Base-by-base conservation (phyloP, 1,284 basidiomycete species). In the Sparassis latifolia region DNA sequence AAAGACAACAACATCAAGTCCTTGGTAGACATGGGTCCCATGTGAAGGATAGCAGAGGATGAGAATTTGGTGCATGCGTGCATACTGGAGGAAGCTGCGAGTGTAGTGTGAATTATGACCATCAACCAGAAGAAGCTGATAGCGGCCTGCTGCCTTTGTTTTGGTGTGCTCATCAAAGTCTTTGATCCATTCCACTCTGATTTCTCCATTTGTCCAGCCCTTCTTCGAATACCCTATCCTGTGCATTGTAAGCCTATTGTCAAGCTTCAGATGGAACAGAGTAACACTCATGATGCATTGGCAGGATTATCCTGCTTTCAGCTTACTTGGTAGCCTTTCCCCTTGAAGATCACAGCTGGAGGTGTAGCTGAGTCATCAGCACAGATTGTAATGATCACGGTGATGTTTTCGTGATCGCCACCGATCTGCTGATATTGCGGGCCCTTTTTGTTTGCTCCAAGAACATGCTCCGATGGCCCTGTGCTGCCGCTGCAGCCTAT, bases 61-160 rank as follows among this genome's bases (percentile, higher is more conserved):
- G 27, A 59, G 45, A 39, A 76, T 76, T 2, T 58, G 52, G 47
- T 71, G 47, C 3, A 55, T 41, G 2, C 52, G 45, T 6, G 70
- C 69, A 55, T 70, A 69, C 9, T 60, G 10, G 0, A 76, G 65
- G 56, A 75, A 74, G 2, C 35, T 63, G 3, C 44, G 40, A 1
- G 69, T 72, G 53, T 67, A 70, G 55, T 77, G 74, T 0, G 70
- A 75, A 35, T 60, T 67, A 51, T 76, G 73, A 1, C 75, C 72
- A 65, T 77, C 69, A 33, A 76, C 66, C 30, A 71, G 45, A 10
- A 74, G 67, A 1, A 74, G 52, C 0, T 63, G 50, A 1, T 47
- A 37, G 3, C 57, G 42, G 2, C 66, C 66, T 1, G 48, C 51
- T 9, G 68, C 67, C 50, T 71, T 71, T 1, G n/a, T 52, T 6